Evolutionary conservation across 129 eudicot genomes (phyloP).

Genomic region (Artemisia tridentata): DNA sequence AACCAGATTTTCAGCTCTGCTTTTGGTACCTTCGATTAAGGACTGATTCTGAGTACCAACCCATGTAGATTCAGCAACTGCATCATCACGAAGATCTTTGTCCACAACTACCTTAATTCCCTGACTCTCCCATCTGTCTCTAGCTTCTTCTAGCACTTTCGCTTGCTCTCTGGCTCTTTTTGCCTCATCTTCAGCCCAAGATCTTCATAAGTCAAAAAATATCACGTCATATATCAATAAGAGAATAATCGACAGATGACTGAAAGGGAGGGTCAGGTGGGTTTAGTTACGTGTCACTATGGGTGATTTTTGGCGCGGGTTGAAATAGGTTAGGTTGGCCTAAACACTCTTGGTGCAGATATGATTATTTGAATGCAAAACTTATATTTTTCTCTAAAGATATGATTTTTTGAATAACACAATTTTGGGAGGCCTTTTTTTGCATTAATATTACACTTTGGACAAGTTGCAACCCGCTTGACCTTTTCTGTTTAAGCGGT

Average conservation of each 20-base stretch:
- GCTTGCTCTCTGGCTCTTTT: conserved; percentile 93
- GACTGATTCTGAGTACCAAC: conserved; percentile 52
- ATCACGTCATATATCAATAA: conserved; percentile 16
- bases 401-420: neutral
- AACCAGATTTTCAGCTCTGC: conserved; percentile 68
- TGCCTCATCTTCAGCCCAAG: conserved; percentile 99
- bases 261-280: too few relatives aligned
- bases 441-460: conserved; percentile 1
- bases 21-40: conserved; percentile 56
- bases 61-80: conserved; percentile 63
- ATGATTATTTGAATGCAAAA: neutral
- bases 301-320: neutral
- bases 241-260: neutral
- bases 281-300: neutral
- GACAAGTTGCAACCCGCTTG: too few relatives aligned
- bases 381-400: neutral
- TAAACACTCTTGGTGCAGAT: neutral
- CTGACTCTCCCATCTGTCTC: conserved; percentile 79
- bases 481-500: too few relatives aligned
- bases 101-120: conserved; percentile 87
- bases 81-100: conserved; percentile 74
- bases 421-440: conserved; percentile 7
- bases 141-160: conserved; percentile 82
- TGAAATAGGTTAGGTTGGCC: neutral
- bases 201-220: conserved; percentile 36